Evolutionary conservation across 495 filamentous ascomycete species (phyloP), one percentile per base, ranked within the genome.

Genomic region (Tuber melanosporum): DNA sequence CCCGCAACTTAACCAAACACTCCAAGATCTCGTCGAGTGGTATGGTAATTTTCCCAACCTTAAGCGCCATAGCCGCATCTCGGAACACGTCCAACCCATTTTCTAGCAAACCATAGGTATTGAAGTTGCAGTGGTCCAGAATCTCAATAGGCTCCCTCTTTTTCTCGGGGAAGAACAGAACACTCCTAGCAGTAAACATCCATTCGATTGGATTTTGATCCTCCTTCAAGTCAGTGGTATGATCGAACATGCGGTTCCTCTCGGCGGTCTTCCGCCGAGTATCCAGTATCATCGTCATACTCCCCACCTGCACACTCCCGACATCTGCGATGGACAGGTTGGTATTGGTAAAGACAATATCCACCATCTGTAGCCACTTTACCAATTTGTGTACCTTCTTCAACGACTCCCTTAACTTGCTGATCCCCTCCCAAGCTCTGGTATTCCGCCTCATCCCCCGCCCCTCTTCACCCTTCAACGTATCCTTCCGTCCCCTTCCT

Each of bases 51-150:
- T 94, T 89, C 57, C 95, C 95, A 69, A 98, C 87, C 83, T 98
- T 98, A 70, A 98, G 86, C 2, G 93, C 91, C 79, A 99, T 90
- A 3, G 94, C 93, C 1, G 93, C 91, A 86, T 98, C 95, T 62
- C 93, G 89, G 6, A 99, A 90, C 19, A 94, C 95, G 69, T 97
- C 93, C 17, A 93, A 85, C 49, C 93, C 90, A 77, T 92, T 92
- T 85, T 95, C 94, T n/a, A 99, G 87, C 74, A 96, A 89, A 22
- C 95, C 95, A 84, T 98, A 94, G 71, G 98, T 88, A 77, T 97
- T 97, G 72, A 98, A 86, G 20, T 91, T 92, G 72, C 92, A 91
- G 81, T 92, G 91, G 83, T 99, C 96, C 83, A 99, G 84, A 3
- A 99, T 84, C 84, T 99, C 95, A n/a, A 91, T 88, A 1, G 94